phyloP scores from a whole-genome alignment of 2,329 filamentous ascomycete species.

The Cladosporium velox region DNA sequence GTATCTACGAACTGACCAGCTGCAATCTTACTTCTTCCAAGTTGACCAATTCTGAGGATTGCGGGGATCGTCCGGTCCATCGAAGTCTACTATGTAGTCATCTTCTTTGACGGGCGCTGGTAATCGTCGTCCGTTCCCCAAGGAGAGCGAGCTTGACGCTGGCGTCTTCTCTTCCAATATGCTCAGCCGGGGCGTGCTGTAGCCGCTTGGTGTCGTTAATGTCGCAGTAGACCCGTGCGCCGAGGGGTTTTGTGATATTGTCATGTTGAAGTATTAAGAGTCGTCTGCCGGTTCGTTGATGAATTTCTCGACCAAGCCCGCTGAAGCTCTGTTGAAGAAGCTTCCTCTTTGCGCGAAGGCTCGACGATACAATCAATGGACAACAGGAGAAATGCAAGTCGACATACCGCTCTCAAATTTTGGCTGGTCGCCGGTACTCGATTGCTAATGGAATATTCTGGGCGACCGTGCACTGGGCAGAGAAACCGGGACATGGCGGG shows the following conservation, averaged over 20 bases:
- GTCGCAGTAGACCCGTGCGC: constrained; percentile 11
- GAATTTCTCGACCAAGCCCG: neutral
- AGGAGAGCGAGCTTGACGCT: neutral
- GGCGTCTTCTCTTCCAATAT: neutral
- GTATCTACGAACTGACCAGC: no score
- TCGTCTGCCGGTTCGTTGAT: neutral
- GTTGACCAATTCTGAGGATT: constrained; percentile 70
- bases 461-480: constrained; percentile 12
- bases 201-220: constrained; percentile 14
- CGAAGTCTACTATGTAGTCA: constrained; percentile 66
- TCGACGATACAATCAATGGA: neutral
- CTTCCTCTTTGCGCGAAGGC: constrained; percentile 2
- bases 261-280: constrained; percentile 1
- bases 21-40: constrained; percentile 58
- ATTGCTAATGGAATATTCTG: constrained; percentile 11
- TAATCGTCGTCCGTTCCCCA: neutral
- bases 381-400: neutral
- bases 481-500: constrained; percentile 14
- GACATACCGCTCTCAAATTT: constrained; percentile 8
- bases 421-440: constrained; percentile 6
- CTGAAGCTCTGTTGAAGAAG: constrained; percentile 20
- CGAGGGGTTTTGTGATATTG: constrained; percentile 2
- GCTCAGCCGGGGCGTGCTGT: constrained; percentile 4
- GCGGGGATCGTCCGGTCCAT: constrained; percentile 71
- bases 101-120: constrained; percentile 11